Base-by-base conservation (phyloP, 768 basidiomycete species). In the Tubosaeta sp. region DNA sequence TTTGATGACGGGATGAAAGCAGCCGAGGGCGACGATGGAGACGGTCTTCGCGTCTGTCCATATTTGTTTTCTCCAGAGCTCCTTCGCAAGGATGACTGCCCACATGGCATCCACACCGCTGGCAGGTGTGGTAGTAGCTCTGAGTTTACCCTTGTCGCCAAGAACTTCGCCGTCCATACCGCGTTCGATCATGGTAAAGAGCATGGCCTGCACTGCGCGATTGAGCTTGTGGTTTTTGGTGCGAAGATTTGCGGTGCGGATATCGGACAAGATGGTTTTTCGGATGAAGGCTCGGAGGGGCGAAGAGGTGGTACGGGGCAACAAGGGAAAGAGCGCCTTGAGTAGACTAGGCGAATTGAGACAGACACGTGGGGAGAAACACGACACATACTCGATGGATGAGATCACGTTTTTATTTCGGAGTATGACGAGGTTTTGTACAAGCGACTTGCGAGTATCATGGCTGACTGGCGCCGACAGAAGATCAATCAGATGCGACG, bases 141-240 rank as follows among this genome's bases (percentile, higher is more conserved):
- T 73, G n/a, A 80, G 63, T 61, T 85, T 92, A 5, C 86, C 94
- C 67, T 92, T 94, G 74, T 94, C 85, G 11, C 91, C 89, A 14
- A 84, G 65, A 14, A 92, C 82, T 59, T 91, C 85, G 1, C 76
- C 85, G 37, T 84, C 82, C 86, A 93, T 90, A 12, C 93, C 94
- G 35, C 87, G 83, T 68, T 97, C 95, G 8, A 97, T 84, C 95
- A 98, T 98, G 41, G 83, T 81, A 66, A 98, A 98, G 29, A 98
- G 76, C 81, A 98, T 89, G 12, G 92, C 86, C 66, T 99, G 97
- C 0, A 99, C 92, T 19, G 93, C 87, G 35, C 91, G 83, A 66
- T 99, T 99, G 26, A 99, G 82, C 67, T 95, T 95, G 74, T 97
- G 93, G 64, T 97, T 97, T 66, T 90, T 92, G 37, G 87, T 78